phyloP scores from a whole-genome alignment of 495 filamentous ascomycete species.

The Neurospora sp. region DNA sequence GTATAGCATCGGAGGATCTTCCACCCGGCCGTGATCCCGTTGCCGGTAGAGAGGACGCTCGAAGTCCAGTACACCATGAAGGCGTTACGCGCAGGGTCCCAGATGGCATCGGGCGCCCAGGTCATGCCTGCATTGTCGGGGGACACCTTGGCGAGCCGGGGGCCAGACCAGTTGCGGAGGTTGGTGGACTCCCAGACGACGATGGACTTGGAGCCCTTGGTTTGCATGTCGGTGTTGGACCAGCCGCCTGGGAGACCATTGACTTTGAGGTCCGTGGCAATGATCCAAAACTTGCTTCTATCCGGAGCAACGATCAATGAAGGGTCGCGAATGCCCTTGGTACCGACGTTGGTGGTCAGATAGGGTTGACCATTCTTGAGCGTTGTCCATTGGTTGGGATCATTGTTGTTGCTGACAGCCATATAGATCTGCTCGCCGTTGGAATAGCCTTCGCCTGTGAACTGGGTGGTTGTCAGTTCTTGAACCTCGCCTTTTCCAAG shows the following conservation, averaged over 20 bases:
- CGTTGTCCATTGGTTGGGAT: conserved; percentile 1
- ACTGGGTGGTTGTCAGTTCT: neutral
- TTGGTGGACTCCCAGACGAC: conserved; percentile 1
- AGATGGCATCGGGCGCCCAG: conserved; percentile 4
- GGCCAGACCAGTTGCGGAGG: conserved; percentile 1
- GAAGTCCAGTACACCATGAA: conserved; percentile 1
- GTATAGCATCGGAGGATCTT: neutral
- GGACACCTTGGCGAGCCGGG: neutral
- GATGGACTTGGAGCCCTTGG: conserved; percentile 2
- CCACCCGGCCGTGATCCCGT: neutral
- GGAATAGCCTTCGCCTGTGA: conserved; percentile 2
- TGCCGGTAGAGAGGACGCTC: neutral
- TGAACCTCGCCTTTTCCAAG: neutral
- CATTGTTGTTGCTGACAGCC: conserved; percentile 4
- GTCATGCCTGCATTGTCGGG: conserved; percentile 1
- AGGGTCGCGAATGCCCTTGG: conserved; percentile 3
- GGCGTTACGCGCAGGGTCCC: neutral
- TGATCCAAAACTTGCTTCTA: neutral
- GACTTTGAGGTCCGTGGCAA: conserved; percentile 3
- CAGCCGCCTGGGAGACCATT: neutral
- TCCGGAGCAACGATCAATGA: conserved; percentile 1
- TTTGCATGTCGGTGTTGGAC: neutral
- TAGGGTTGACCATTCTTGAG: neutral
- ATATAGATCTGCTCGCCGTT: conserved; percentile 3
- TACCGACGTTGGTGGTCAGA: neutral